A percentile compares a stretch with the other conserved stretches of the same genome.
Evolutionary conservation across 1,284 basidiomycete species (phyloP).

Genomic region (Naganishia cerealis): DNA sequence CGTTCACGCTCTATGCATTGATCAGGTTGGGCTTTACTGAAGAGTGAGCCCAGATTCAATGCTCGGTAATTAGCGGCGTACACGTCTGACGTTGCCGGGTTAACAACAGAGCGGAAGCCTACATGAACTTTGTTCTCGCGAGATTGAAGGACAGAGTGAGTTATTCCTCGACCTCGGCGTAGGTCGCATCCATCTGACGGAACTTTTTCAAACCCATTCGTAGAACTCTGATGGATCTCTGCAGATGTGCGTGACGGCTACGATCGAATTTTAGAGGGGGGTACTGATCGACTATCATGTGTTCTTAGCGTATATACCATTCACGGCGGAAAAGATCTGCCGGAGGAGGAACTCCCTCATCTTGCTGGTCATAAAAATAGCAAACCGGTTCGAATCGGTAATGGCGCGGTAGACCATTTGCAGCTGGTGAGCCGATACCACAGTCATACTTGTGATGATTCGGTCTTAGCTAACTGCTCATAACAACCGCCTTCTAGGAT

Average conservation of each 20-base stretch:
- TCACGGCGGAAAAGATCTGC: constrained; percentile 69
- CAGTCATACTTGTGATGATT: no score
- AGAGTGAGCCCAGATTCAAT: constrained; percentile 64
- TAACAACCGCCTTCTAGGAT: constrained; percentile 60
- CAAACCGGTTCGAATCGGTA: constrained; percentile 68
- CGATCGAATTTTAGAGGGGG: not conserved
- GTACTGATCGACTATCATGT: constrained; percentile 13
- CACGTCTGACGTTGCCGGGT: not conserved
- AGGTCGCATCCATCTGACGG: constrained; percentile 33
- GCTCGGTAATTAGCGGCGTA: not conserved
- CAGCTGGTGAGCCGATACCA: constrained; percentile 65
- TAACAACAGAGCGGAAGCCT: constrained; percentile 54
- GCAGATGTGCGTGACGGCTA: constrained; percentile 65
- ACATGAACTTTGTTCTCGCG: constrained; percentile 84
- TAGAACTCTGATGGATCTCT: constrained; percentile 78
- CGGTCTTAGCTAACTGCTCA: not conserved
- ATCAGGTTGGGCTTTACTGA: constrained; percentile 85
- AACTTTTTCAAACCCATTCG: constrained; percentile 5
- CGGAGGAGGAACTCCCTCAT: constrained; percentile 77
- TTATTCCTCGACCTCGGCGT: not conserved
- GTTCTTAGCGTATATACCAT: constrained; percentile 54
- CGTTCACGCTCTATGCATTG: constrained; percentile 86
- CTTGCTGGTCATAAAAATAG: constrained; percentile 79
- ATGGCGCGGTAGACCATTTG: constrained; percentile 83
- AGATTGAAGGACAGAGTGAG: constrained; percentile 66